These are phyloP conservation scores for Coffea eugenioides DNA, from an alignment of 257 asterid genomes.

Conservation along the genomic window DNA sequence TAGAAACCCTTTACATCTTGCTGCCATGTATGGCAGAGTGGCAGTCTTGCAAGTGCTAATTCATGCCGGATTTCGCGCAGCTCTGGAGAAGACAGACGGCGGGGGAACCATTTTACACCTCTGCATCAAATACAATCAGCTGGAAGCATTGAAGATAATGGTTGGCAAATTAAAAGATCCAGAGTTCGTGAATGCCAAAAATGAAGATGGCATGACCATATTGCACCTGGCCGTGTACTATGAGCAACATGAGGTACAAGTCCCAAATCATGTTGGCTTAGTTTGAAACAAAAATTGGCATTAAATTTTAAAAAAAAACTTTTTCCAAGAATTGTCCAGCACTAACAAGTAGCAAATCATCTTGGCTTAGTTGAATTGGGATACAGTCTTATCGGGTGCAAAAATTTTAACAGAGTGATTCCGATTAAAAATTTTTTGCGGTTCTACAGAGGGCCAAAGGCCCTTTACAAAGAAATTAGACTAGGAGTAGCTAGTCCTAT, in stretches of 20 bases:
- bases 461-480: no score
- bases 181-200: constrained; percentile 12
- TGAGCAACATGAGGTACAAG: background rate
- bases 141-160: constrained; percentile 29
- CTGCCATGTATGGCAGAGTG: constrained; percentile 34
- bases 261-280: no score
- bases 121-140: constrained; percentile 34
- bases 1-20: constrained; percentile 41
- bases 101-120: constrained; percentile 33
- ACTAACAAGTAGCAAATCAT: no score
- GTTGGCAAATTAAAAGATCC: constrained; percentile 14
- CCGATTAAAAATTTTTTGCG: no score
- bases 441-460: no score
- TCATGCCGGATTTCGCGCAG: constrained; percentile 17
- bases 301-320: no score
- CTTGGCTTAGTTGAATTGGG: no score
- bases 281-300: no score
- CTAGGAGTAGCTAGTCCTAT: no score
- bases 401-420: no score
- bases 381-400: no score
- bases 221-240: background rate
- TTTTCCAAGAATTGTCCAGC: no score
- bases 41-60: constrained; percentile 28
- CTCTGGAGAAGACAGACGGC: constrained; percentile 14
- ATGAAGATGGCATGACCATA: constrained; percentile 39